Evolutionary conservation across 78 protist genomes (phyloP).

Genomic region (Fonticula alba): DNA sequence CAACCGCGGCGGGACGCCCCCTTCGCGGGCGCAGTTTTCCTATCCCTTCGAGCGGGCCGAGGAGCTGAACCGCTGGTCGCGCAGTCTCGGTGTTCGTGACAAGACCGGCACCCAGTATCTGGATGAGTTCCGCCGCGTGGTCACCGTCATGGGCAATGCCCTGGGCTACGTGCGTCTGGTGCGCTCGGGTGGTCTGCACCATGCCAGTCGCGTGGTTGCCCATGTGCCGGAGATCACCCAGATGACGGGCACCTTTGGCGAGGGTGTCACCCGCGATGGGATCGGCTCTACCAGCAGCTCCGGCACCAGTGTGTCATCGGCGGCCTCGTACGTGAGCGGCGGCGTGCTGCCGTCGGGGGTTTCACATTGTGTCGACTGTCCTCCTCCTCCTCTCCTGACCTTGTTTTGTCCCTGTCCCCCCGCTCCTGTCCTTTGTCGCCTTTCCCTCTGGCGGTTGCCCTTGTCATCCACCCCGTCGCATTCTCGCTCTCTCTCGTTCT

Average conservation of each 20-base stretch:
- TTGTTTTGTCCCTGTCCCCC: background rate
- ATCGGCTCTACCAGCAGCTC: no score
- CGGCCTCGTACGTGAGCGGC: no score
- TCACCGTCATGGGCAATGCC: slow-evolving; percentile 82
- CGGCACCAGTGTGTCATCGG: no score
- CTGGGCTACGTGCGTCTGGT: slow-evolving; percentile 85
- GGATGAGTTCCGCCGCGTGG: slow-evolving; percentile 69
- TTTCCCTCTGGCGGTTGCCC: no score
- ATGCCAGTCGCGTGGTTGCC: slow-evolving; percentile 58
- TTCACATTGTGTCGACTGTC: no score
- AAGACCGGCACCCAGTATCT: slow-evolving; percentile 40
- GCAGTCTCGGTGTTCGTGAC: slow-evolving; percentile 47
- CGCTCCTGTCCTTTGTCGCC: background rate
- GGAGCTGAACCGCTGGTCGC: slow-evolving; percentile 47
- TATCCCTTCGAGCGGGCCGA: slow-evolving; percentile 69
- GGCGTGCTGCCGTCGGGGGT: no score
- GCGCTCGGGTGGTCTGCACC: slow-evolving; percentile 64
- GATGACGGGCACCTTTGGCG: slow-evolving; percentile 52
- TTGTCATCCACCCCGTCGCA: no score
- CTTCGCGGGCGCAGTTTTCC: slow-evolving; percentile 1
- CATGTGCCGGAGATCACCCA: slow-evolving; percentile 51
- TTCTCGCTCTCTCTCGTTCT: background rate
- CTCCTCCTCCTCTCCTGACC: no score
- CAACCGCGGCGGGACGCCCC: no score
- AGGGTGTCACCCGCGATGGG: no score